Conservation (phyloP, 2,329 filamentous ascomycete genomes). For the Penicillium thymicola region DNA sequence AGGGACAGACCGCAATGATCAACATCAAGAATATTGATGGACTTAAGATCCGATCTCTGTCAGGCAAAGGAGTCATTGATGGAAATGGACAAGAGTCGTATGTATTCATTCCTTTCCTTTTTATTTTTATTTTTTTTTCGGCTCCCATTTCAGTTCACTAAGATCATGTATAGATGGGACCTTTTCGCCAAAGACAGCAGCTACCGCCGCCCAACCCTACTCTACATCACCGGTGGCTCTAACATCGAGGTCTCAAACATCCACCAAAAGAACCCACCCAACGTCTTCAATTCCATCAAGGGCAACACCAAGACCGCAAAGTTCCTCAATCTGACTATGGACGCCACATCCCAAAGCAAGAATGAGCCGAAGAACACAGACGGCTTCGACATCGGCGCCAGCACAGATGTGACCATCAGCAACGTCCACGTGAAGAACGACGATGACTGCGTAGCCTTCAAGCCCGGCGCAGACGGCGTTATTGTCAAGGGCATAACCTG, state of each 20-base stretch:
- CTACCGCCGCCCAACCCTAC: constrained; percentile 43
- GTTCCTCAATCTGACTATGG: constrained; percentile 40
- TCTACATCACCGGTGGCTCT: constrained; percentile 41
- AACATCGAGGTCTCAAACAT: constrained; percentile 41
- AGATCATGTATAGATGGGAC: constrained; percentile 31
- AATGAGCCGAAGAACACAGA: constrained; percentile 45
- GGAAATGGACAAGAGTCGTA: constrained; percentile 47
- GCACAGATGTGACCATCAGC: constrained; percentile 38
- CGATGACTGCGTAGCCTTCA: constrained; percentile 48
- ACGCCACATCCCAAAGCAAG: constrained; percentile 39
- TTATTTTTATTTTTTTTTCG: too few species aligned
- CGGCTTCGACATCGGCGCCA: constrained; percentile 44
- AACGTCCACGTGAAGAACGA: constrained; percentile 41
- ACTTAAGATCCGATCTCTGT: constrained; percentile 41
- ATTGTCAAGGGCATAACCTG: constrained; percentile 45
- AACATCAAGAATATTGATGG: constrained; percentile 38
- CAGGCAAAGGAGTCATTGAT: constrained; percentile 45
- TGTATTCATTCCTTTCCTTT: not conserved
- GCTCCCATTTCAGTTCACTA: not conserved
- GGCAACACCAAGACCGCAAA: constrained; percentile 36
- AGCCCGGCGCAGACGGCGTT: constrained; percentile 41
- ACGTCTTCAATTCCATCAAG: constrained; percentile 45
- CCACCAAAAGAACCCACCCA: constrained; percentile 44
- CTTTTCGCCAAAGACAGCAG: constrained; percentile 39
- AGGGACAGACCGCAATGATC: constrained; percentile 42